Evolutionary conservation across 257 asterid genomes (phyloP).

Genomic region (Solanum sejunctum): DNA sequence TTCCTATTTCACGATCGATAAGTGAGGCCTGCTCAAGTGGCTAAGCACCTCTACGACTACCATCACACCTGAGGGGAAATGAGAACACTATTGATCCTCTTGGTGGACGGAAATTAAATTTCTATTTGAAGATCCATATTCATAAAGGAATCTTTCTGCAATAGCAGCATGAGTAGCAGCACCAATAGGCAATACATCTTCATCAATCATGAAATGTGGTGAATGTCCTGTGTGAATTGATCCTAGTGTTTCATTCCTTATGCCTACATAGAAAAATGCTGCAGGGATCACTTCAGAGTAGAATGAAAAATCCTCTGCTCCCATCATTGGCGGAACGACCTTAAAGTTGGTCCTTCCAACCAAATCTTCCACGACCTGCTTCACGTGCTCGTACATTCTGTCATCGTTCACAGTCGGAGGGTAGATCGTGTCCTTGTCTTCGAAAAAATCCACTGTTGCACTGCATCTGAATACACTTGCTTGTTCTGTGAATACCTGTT

Average conservation of each 20-base stretch:
- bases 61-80: background rate
- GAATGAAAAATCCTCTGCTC: conserved; percentile 87
- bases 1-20: background rate
- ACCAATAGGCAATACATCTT: conserved; percentile 66
- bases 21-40: background rate
- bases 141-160: conserved; percentile 73
- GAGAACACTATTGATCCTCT: background rate
- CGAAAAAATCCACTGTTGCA: conserved; percentile 75
- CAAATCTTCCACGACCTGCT: conserved; percentile 30
- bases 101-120: background rate
- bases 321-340: conserved; percentile 71
- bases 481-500: conserved; percentile 67
- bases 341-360: conserved; percentile 34
- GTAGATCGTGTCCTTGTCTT: conserved; percentile 42
- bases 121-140: background rate
- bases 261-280: conserved; percentile 70
- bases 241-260: conserved; percentile 58
- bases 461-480: conserved; percentile 64
- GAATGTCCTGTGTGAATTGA: conserved; percentile 59
- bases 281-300: conserved; percentile 75
- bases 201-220: conserved; percentile 79
- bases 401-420: conserved; percentile 77
- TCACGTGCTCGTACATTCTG: conserved; percentile 46
- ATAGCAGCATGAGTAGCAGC: conserved; percentile 90
- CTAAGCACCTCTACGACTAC: background rate